Base-by-base conservation (phyloP, 768 basidiomycete species). In the Cystobasidium onofrii region DNA sequence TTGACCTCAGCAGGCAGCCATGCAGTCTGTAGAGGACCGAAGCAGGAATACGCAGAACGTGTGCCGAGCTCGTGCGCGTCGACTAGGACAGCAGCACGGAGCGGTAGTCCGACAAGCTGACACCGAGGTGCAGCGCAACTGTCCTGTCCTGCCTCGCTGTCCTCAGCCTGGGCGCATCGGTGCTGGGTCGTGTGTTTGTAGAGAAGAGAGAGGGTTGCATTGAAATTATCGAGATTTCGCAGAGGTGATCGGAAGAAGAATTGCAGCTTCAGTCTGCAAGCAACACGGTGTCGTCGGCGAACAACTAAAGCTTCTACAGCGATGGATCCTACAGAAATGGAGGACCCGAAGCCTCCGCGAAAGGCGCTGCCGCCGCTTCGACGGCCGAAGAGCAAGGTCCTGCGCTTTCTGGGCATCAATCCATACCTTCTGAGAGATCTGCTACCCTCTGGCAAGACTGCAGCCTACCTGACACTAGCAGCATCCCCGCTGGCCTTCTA, bases 401-500 rank as follows among this genome's bases (percentile, higher is more conserved):
- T 67, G 7, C 65, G 65, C 29, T 67, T 67, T 27, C 44, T 67
- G 13, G 65, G 65, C 65, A 67, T 67, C 43, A 67, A 67, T 67
- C 41, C 46, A 41, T 34, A 52, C 27, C 10, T 50, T 67, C 50
- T 67, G 65, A 36, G 31, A 34, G 69, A 71, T 17, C 33, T 71
- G 9, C 23, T 55, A 20, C 69, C 69, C 9, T 57, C 69, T 17
- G 27, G 69, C 17, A 71, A 71, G 69, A 71, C 69, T 25, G 55
- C 36, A 34, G 44, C 44, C 9, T 71, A 71, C 55, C 18, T 71
- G 29, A 60, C 69, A n/a, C 23, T 71, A 29, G 69, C 69, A 31
- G 55, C 55, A 9, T 71, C 69, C 4, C 69, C 69, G 12, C 23
- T 71, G 2, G 50, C 55, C 10, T 61, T 71, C 69, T 96, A 92